Percentiles rank a stretch among this genome's conserved stretches.
Conservation (phyloP, 2,329 filamentous ascomycete genomes). For the Colletotrichum godetiae region DNA sequence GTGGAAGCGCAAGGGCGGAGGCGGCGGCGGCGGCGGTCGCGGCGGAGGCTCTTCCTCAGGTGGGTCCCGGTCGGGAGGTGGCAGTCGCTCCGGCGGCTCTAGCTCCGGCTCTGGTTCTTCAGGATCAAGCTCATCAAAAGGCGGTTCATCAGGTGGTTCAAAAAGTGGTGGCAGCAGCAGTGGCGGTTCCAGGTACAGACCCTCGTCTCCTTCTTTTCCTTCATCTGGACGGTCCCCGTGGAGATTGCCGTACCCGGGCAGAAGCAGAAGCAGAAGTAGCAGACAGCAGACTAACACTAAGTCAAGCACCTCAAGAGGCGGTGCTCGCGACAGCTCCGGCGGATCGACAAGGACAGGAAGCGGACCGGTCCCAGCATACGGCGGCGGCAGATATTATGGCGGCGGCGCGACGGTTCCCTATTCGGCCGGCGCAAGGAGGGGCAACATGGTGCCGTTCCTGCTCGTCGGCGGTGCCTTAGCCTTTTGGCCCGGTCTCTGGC, state of each 20-base stretch:
- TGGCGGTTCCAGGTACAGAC: constrained; percentile 33
- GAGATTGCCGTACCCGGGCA: neutral
- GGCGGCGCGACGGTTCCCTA: constrained; percentile 75
- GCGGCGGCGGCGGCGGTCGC: constrained; percentile 62
- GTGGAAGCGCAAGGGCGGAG: constrained; percentile 71
- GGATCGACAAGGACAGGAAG: constrained; percentile 68
- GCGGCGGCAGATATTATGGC: constrained; percentile 73
- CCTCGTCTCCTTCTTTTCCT: neutral
- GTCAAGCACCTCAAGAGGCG: constrained; percentile 16
- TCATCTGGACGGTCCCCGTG: constrained; percentile 7
- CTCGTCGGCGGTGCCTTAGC: constrained; percentile 61
- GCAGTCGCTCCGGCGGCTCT: neutral
- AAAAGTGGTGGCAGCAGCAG: constrained; percentile 26
- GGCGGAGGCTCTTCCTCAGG: constrained; percentile 36
- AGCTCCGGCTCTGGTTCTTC: constrained; percentile 28
- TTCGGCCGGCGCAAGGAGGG: constrained; percentile 55
- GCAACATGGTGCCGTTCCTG: constrained; percentile 58
- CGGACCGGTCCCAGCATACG: constrained; percentile 67
- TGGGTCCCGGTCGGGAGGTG: constrained; percentile 8
- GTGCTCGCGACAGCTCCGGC: constrained; percentile 50
- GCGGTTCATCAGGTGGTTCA: constrained; percentile 37
- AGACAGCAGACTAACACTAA: neutral
- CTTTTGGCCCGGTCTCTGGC: constrained; percentile 75
- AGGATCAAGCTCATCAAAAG: constrained; percentile 38
- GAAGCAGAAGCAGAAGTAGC: neutral